Percentiles rank a stretch among this genome's conserved stretches.
phyloP scores from a whole-genome alignment of 2,329 filamentous ascomycete genomes.

The Fusarium sp. region DNA sequence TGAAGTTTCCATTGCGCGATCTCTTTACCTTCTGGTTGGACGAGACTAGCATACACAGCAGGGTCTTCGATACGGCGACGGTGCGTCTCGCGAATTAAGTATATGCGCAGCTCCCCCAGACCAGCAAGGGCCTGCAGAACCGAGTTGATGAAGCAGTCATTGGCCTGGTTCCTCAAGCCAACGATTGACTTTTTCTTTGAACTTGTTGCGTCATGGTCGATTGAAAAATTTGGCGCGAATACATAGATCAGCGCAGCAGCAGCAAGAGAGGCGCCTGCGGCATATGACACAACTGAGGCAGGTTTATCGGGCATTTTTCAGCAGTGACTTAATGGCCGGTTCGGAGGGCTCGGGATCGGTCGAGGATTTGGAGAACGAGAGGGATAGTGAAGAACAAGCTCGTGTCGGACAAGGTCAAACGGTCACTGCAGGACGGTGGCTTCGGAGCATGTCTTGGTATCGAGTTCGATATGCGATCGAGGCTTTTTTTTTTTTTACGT shows the following conservation, averaged over 20 bases:
- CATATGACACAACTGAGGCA: conserved; percentile 78
- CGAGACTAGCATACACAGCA: conserved; percentile 77
- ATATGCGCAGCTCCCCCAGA: conserved; percentile 87
- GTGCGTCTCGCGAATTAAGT: conserved; percentile 92
- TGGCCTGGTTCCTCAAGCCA: conserved; percentile 89
- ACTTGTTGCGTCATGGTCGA: conserved; percentile 81
- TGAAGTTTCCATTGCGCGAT: conserved; percentile 71
- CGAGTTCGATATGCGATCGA: conserved; percentile 14
- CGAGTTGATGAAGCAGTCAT: conserved; percentile 98
- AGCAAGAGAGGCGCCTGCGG: conserved; percentile 93
- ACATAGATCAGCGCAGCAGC: conserved; percentile 97
- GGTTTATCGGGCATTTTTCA: conserved; percentile 55
- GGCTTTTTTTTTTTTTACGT: conserved; percentile 13
- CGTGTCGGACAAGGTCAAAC: conserved; percentile 45
- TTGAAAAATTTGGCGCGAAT: conserved; percentile 95
- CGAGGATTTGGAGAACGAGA: conserved; percentile 19
- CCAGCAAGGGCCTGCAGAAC: conserved; percentile 94
- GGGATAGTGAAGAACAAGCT: conserved; percentile 9
- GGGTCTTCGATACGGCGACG: conserved; percentile 82
- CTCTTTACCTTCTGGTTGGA: conserved; percentile 59
- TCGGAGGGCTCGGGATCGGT: conserved; percentile 39
- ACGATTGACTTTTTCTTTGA: conserved; percentile 87
- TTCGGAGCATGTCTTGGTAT: conserved; percentile 43
- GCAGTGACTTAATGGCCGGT: conserved; percentile 29
- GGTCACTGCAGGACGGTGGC: conserved; percentile 39